Base-by-base conservation (phyloP, 345 rosid genomes). In the Cardamine chenopodiifolia region DNA sequence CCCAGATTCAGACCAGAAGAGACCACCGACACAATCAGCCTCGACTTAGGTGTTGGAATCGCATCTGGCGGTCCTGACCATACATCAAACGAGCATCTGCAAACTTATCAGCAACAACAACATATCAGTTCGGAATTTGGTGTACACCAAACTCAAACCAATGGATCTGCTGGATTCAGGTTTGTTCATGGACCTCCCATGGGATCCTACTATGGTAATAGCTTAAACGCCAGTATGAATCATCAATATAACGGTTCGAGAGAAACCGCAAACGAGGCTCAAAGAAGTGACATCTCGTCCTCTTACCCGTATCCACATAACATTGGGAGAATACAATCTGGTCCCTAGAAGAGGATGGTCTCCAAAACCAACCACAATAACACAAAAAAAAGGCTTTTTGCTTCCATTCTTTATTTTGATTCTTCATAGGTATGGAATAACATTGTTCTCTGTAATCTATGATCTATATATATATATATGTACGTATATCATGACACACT, bases 21-120 rank as follows among this genome's bases (percentile, higher is more conserved):
- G 29, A 86, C 81, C 26, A 83, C 84, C 2, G 85, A 82, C 62
- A 76, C 89, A 55, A 76, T 92, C 67, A 95, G 97, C 88, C 97
- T 95, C 23, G 84, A 90, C 76, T 92, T 95, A 15, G 97, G 99
- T 31, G 99, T 92, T 19, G 99, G 97, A 72, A 86, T 89, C 5
- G 74, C 81, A 82, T 81, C 92, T 48, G 75, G 73, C 40, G 75
- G 74, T 28, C 60, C 79, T 6, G 87, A 92, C 60, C 81, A 74
- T 50, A 74, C 82, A 69, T 80, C 81, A 25, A 76, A 77, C 20
- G 84, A 85, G 73, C 90, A 79, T 66, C 81, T 55, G 47, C 87
- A 79, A 60, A 85, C 67, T 47, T 83, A 68, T 2, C 71, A 55
- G 9, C 70, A 73, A 47, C 50, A 74, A 66, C 87, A 75, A 39